phyloP scores from a whole-genome alignment of 371 early-diverging fungal genomes.

The Funneliformis caledonium region DNA sequence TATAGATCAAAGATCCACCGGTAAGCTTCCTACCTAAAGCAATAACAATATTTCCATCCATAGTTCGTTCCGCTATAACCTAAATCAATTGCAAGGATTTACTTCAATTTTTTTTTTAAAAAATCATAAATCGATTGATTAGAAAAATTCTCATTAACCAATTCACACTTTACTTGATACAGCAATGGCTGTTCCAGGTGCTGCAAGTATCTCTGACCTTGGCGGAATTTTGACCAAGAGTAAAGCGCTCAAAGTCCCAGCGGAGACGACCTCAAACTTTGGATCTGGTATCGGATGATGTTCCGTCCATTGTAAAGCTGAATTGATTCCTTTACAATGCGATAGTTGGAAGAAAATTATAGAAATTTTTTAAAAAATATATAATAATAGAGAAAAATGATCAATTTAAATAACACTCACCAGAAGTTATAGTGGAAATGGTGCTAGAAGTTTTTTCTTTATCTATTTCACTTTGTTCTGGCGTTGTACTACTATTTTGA shows the following conservation, averaged over 20 bases:
- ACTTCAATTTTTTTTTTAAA: not conserved
- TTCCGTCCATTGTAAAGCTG: slow-evolving; percentile 52
- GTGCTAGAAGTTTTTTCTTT: not conserved
- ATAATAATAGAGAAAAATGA: not conserved
- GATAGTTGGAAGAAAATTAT: not conserved
- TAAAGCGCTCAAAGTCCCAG: slow-evolving; percentile 55
- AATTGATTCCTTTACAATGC: slow-evolving; percentile 47
- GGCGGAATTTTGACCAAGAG: slow-evolving; percentile 56
- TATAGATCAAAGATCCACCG: slow-evolving; percentile 62
- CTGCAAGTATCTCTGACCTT: slow-evolving; percentile 64
- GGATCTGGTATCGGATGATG: slow-evolving; percentile 58
- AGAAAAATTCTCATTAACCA: not conserved
- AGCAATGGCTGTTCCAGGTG: slow-evolving; percentile 67
- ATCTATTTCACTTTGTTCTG: not conserved
- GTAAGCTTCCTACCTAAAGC: slow-evolving; percentile 59
- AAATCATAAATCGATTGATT: not conserved
- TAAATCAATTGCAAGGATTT: slow-evolving; percentile 25
- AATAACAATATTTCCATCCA: slow-evolving; percentile 55
- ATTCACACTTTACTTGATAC: slow-evolving; percentile 57
- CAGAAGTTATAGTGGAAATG: slow-evolving; percentile 24
- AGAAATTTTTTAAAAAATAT: not conserved
- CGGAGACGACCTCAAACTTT: slow-evolving; percentile 62
- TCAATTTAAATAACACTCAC: not conserved
- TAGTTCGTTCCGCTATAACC: slow-evolving; percentile 58
- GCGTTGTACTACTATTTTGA: not conserved